These are phyloP conservation scores for Erodium maritimum DNA, from an alignment of 345 rosid species.

Conservation along the genomic window DNA sequence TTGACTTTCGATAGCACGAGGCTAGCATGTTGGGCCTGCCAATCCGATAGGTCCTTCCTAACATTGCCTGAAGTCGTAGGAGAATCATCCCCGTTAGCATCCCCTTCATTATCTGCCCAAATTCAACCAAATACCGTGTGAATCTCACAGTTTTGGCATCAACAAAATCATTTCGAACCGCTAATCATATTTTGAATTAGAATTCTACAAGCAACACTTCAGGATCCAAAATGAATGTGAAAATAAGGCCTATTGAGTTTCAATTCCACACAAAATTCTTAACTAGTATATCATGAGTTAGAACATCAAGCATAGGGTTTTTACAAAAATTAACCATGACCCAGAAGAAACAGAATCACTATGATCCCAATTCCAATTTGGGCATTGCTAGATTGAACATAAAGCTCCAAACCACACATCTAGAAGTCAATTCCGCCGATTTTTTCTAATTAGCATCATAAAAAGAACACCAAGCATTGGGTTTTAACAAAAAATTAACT, in stretches of 20 bases:
- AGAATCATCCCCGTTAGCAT: constrained; percentile 17
- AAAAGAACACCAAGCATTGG: no score
- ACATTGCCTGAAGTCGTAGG: constrained; percentile 25
- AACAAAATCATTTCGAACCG: background rate
- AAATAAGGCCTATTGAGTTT: background rate
- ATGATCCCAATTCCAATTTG: background rate
- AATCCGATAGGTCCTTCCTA: constrained; percentile 57
- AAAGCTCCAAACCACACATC: no score
- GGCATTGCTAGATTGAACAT: no score
- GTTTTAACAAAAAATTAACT: no score
- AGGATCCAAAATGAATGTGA: background rate
- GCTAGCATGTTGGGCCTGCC: constrained; percentile 74
- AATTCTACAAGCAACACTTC: background rate
- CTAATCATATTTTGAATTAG: background rate
- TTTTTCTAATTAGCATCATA: no score
- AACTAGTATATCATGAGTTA: background rate
- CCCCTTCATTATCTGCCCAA: constrained; percentile 35
- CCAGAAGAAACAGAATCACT: background rate
- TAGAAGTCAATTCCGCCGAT: no score
- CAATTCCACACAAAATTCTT: background rate
- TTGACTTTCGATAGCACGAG: constrained; percentile 52
- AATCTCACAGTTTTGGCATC: background rate
- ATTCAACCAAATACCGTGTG: constrained; percentile 2
- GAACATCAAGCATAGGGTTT: background rate
- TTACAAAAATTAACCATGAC: background rate